phyloP scores from a whole-genome alignment of 2,329 filamentous ascomycete species.

The Cladophialophora chaetospira region DNA sequence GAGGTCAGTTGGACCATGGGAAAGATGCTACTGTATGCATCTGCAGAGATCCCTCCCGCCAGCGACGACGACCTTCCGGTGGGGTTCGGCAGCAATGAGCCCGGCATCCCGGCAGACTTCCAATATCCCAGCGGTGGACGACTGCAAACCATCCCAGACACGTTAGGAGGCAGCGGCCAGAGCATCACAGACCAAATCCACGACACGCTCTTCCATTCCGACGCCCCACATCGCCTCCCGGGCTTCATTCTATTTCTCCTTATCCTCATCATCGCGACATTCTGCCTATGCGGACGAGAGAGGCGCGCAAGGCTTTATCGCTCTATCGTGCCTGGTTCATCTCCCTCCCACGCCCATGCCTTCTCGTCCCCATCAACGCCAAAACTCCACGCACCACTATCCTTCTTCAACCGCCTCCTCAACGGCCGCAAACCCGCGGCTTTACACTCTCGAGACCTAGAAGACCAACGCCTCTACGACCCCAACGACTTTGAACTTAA shows the following conservation, averaged over 20 bases:
- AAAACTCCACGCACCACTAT: slow-evolving; percentile 34
- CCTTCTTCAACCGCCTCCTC: slow-evolving; percentile 40
- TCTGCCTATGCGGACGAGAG: slow-evolving; percentile 78
- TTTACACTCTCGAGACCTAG: slow-evolving; percentile 73
- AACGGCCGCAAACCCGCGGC: slow-evolving; percentile 34
- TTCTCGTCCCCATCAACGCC: slow-evolving; percentile 8
- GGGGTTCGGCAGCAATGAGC: slow-evolving; percentile 87
- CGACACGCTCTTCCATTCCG: slow-evolving; percentile 64
- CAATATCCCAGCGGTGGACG: slow-evolving; percentile 63
- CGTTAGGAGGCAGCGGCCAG: slow-evolving; percentile 22
- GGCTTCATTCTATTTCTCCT: slow-evolving; percentile 77
- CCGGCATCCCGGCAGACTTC: slow-evolving; percentile 72
- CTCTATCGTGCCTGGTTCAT: too few relatives aligned
- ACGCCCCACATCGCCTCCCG: slow-evolving; percentile 68
- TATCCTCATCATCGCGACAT: slow-evolving; percentile 68
- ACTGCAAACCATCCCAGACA: slow-evolving; percentile 37
- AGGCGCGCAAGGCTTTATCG: slow-evolving; percentile 65
- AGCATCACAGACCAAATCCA: slow-evolving; percentile 58
- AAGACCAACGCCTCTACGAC: slow-evolving; percentile 55
- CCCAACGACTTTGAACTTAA: slow-evolving; percentile 74
- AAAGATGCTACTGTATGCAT: slow-evolving; percentile 93
- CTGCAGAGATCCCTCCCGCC: slow-evolving; percentile 74
- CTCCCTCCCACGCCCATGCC: slow-evolving; percentile 33
- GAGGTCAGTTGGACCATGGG: slow-evolving; percentile 98
- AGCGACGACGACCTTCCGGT: slow-evolving; percentile 68